Evolutionary conservation across 2,329 filamentous ascomycete species (phyloP).

Genomic region (Lecanicillium sp.): DNA sequence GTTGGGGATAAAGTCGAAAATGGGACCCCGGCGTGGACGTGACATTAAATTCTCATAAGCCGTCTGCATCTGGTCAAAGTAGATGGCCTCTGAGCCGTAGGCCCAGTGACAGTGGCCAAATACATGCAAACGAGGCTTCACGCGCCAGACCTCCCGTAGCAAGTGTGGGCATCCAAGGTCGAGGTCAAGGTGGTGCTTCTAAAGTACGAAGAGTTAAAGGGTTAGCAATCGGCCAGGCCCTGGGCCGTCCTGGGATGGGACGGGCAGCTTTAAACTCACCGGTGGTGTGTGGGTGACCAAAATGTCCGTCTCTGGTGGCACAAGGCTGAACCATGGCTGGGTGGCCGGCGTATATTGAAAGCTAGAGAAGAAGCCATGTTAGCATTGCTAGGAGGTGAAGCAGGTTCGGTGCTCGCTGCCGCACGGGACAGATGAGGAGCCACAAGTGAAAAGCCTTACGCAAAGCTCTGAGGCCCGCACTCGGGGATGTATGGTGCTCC

Average conservation of each 20-base stretch:
- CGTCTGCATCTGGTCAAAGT: slow-evolving; percentile 66
- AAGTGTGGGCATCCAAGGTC: slow-evolving; percentile 64
- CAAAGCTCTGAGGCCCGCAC: slow-evolving; percentile 64
- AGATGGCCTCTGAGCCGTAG: slow-evolving; percentile 59
- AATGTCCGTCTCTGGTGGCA: slow-evolving; percentile 67
- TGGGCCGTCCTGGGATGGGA: neutral
- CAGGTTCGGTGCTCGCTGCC: too few species aligned
- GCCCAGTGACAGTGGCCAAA: slow-evolving; percentile 81
- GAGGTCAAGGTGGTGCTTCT: slow-evolving; percentile 61
- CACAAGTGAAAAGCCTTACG: slow-evolving; percentile 22
- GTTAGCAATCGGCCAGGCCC: too few species aligned
- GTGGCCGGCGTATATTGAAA: slow-evolving; percentile 63
- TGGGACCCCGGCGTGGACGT: slow-evolving; percentile 29
- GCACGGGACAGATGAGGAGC: neutral
- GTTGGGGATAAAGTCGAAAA: slow-evolving; percentile 39
- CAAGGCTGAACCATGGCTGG: slow-evolving; percentile 63
- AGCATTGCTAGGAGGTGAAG: too few species aligned
- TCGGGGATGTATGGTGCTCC: slow-evolving; percentile 74
- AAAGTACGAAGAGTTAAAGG: too few species aligned
- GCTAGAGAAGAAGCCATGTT: slow-evolving; percentile 20
- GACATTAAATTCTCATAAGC: slow-evolving; percentile 60
- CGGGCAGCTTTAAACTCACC: slow-evolving; percentile 23
- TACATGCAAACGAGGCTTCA: slow-evolving; percentile 67
- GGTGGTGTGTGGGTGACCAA: slow-evolving; percentile 78
- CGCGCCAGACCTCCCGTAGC: slow-evolving; percentile 63